These are phyloP conservation scores for Leishmania major DNA, from an alignment of 208 protist genomes.

Conservation along the genomic window DNA sequence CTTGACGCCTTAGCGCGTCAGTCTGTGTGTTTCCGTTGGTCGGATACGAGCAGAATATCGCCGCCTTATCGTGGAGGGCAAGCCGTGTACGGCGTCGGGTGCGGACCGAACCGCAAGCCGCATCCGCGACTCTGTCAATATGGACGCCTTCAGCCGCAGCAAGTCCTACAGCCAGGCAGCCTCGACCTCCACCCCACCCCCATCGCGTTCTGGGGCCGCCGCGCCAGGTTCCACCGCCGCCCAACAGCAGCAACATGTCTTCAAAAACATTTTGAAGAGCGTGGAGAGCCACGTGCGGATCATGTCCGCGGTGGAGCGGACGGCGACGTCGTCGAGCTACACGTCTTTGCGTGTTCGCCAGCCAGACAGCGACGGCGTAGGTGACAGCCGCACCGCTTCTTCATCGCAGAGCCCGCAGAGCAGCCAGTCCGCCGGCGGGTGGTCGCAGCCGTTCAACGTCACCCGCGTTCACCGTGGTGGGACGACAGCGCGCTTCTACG, in stretches of 20 bases:
- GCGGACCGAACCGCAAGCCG: not conserved
- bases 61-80: not conserved
- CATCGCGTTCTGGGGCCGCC: slow-evolving; percentile 4
- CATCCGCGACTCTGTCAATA: not conserved
- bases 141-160: slow-evolving; percentile 36
- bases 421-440: slow-evolving; percentile 20
- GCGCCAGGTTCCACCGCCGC: not conserved
- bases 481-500: slow-evolving; percentile 70
- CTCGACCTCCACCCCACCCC: slow-evolving; percentile 12
- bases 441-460: slow-evolving; percentile 69
- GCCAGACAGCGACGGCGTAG: slow-evolving; percentile 20
- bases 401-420: slow-evolving; percentile 10
- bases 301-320: slow-evolving; percentile 78
- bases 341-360: slow-evolving; percentile 64
- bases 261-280: slow-evolving; percentile 81
- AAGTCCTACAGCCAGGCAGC: slow-evolving; percentile 39
- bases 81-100: not conserved
- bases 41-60: not conserved
- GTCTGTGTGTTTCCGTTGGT: not conserved
- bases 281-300: slow-evolving; percentile 85
- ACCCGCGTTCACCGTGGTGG: slow-evolving; percentile 81
- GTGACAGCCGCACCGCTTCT: slow-evolving; percentile 1
- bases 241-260: slow-evolving; percentile 18
- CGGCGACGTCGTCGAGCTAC: slow-evolving; percentile 73
- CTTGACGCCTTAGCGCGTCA: not conserved